phyloP scores from a whole-genome alignment of 2,329 filamentous ascomycete species.

The Alternaria alternata region DNA sequence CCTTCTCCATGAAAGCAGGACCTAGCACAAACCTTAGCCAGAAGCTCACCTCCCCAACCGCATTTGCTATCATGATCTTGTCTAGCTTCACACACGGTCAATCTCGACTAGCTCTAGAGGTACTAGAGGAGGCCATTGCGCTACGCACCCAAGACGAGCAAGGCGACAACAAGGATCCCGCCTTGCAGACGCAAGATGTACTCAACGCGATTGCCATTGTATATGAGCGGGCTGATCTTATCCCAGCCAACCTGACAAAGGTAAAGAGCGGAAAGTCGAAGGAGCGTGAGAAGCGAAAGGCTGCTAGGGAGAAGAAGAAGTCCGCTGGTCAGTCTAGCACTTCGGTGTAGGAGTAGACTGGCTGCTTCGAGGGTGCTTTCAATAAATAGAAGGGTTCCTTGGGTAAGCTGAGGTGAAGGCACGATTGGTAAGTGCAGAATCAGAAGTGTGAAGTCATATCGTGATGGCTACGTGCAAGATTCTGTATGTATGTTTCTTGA shows the following conservation, averaged over 20 bases:
- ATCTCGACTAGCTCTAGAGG: conserved; percentile 3
- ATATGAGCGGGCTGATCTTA: conserved; percentile 17
- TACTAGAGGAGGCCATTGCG: conserved; percentile 12
- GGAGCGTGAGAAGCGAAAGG: conserved; percentile 14
- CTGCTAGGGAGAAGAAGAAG: conserved; percentile 8
- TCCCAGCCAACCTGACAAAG: conserved; percentile 16
- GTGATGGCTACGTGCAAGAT: neutral
- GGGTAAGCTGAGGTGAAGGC: neutral
- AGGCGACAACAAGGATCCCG: neutral
- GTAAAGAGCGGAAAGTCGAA: conserved; percentile 12
- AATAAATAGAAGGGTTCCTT: no score
- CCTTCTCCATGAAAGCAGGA: neutral
- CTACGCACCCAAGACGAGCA: conserved; percentile 9
- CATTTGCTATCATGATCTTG: conserved; percentile 1
- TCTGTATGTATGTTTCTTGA: neutral
- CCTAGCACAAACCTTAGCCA: neutral
- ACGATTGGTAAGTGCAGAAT: neutral
- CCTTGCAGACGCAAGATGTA: conserved; percentile 11
- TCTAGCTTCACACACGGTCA: conserved; percentile 20
- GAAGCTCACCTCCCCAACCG: neutral
- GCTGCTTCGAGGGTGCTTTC: neutral
- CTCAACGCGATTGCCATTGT: conserved; percentile 14
- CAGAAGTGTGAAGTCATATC: no score
- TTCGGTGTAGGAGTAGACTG: neutral
- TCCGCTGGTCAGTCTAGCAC: neutral